Percentiles rank a stretch among this genome's conserved stretches.
Conservation (phyloP, 371 early-diverging fungal genomes). For the Actinomucor elegans region DNA sequence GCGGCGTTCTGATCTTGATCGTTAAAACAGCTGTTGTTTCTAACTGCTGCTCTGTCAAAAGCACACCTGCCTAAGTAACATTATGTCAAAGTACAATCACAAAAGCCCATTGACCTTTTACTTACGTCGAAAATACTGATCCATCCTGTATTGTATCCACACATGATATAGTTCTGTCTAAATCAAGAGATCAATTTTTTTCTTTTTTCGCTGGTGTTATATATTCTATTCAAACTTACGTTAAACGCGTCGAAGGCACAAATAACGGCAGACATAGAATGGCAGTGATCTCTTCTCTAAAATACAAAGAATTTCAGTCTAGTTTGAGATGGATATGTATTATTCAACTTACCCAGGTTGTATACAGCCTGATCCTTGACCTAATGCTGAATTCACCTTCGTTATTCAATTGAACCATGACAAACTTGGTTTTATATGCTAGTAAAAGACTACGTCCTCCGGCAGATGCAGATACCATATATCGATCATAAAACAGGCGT, state of each 20-base stretch:
- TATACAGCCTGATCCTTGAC: constrained; percentile 58
- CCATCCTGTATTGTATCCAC: constrained; percentile 65
- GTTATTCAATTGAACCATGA: constrained; percentile 36
- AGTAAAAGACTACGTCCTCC: constrained; percentile 35
- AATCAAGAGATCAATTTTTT: background rate
- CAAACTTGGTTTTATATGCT: constrained; percentile 46
- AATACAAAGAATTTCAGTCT: background rate
- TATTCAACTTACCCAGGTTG: constrained; percentile 24
- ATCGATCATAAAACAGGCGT: constrained; percentile 28
- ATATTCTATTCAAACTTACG: constrained; percentile 37
- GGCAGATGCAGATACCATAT: constrained; percentile 40
- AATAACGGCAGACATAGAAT: constrained; percentile 58
- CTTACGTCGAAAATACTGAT: constrained; percentile 61
- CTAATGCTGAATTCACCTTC: constrained; percentile 46
- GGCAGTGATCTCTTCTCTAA: constrained; percentile 56
- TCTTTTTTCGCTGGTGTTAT: too few relatives aligned
- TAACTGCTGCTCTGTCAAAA: constrained; percentile 58
- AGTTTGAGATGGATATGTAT: background rate
- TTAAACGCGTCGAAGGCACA: constrained; percentile 55
- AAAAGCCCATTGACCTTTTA: background rate
- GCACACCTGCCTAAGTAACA: constrained; percentile 39
- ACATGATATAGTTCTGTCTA: constrained; percentile 60
- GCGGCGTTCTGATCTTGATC: constrained; percentile 55
- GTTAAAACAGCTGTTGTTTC: constrained; percentile 51
- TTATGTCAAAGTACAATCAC: background rate